These are phyloP conservation scores for Chamaecyparis obtusa DNA, from an alignment of 75 land plant species.

Conservation along the genomic window DNA sequence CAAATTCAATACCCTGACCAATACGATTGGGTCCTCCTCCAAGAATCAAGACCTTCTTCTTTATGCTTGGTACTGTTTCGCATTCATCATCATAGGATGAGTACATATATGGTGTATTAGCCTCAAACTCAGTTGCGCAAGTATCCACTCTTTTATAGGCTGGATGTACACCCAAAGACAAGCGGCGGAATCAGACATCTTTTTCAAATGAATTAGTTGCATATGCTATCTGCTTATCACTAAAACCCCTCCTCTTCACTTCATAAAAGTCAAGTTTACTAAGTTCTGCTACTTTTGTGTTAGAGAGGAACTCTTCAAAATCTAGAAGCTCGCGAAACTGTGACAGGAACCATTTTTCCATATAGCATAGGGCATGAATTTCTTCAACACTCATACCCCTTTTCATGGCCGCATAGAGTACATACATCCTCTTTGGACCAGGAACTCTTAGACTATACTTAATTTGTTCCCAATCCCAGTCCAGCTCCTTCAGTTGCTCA, in stretches of 20 bases:
- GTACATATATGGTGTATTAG: constrained; percentile 96
- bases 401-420: constrained; percentile 95
- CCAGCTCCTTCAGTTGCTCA: constrained; percentile 73
- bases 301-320: constrained; percentile 67
- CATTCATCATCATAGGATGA: constrained; percentile 97
- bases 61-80: constrained; percentile 77
- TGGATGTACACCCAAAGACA: constrained; percentile 82
- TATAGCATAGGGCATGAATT: constrained; percentile 74
- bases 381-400: constrained; percentile 89
- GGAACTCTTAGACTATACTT: constrained; percentile 90
- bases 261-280: constrained; percentile 80
- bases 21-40: constrained; percentile 99
- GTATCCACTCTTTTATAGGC: constrained; percentile 96
- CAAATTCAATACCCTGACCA: constrained; percentile 99
- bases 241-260: constrained; percentile 90
- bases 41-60: constrained; percentile 89
- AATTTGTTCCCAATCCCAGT: constrained; percentile 90
- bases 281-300: constrained; percentile 49
- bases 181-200: constrained; percentile 69
- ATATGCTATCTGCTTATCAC: constrained; percentile 94
- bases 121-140: constrained; percentile 99
- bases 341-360: constrained; percentile 93
- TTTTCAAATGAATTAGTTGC: constrained; percentile 68
- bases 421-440: constrained; percentile 87
- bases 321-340: constrained; percentile 84